Conservation (phyloP, 139 green algal genomes). For the Chlorella sp. region DNA sequence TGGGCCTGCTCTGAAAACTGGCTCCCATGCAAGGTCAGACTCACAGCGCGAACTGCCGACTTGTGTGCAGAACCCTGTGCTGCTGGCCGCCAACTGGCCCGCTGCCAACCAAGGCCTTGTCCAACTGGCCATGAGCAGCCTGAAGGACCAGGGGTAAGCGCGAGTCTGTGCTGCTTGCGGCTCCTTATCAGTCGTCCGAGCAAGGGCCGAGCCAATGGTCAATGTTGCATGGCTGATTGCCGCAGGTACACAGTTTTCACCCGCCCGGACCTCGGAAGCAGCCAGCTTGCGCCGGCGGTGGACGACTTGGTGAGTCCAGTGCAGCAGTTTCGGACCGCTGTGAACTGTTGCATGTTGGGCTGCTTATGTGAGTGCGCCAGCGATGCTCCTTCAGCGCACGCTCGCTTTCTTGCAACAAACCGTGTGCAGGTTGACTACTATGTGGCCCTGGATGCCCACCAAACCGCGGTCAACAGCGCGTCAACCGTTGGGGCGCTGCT, state of each 20-base stretch:
- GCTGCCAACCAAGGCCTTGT: neutral
- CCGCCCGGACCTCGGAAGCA: no score
- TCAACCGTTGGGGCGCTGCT: conserved; percentile 53
- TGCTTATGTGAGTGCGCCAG: no score
- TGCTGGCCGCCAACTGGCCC: neutral
- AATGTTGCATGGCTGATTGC: no score
- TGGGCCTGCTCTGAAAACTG: neutral
- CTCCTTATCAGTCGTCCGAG: no score
- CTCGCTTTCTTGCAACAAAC: no score
- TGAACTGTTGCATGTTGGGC: no score
- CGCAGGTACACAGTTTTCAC: no score
- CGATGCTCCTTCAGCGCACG: no score
- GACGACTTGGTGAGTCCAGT: no score
- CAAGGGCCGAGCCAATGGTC: no score
- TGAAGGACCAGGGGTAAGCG: neutral
- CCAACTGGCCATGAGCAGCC: neutral
- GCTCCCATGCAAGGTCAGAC: neutral
- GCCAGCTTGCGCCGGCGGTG: no score
- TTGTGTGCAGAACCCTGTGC: neutral
- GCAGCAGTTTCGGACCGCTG: no score
- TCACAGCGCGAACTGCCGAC: neutral
- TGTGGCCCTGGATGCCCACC: conserved; percentile 16
- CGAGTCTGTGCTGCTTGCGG: neutral
- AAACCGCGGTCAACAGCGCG: conserved; percentile 59
- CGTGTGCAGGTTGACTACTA: conserved; percentile 33